Evolutionary conservation across 768 basidiomycete genomes (phyloP).

Genomic region (Cystobasidiopsis lactophilus): DNA sequence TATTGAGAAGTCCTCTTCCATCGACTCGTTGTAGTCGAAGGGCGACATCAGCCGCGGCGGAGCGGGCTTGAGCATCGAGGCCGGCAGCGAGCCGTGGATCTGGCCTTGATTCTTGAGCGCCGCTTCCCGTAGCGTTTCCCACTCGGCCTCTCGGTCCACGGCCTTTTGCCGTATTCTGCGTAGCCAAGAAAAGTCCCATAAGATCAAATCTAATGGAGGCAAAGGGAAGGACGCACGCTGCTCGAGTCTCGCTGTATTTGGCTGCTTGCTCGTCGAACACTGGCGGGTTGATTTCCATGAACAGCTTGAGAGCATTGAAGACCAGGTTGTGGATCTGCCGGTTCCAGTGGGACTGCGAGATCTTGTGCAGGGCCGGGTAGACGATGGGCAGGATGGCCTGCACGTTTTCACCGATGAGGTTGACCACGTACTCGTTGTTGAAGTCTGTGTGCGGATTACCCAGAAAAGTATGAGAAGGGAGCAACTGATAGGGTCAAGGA

Average conservation of each 20-base stretch:
- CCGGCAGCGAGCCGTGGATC: conserved; percentile 17
- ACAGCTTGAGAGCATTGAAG: conserved; percentile 89
- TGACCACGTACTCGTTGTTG: conserved; percentile 89
- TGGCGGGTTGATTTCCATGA: conserved; percentile 90
- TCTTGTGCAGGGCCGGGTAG: conserved; percentile 84
- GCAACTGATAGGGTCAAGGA: no score
- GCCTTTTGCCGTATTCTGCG: conserved; percentile 69
- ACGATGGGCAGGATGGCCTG: conserved; percentile 74
- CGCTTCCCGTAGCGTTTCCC: conserved; percentile 60
- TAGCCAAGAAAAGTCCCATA: neutral
- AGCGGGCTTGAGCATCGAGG: conserved; percentile 36
- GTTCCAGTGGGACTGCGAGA: conserved; percentile 97
- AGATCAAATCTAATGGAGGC: no score
- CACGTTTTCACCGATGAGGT: conserved; percentile 94
- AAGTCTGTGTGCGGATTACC: conserved; percentile 1
- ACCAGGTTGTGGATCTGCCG: conserved; percentile 99
- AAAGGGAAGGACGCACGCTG: conserved; percentile 39
- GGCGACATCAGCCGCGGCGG: conserved; percentile 4
- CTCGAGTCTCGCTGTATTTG: conserved; percentile 69
- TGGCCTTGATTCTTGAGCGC: conserved; percentile 36
- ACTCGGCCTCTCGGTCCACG: conserved; percentile 62
- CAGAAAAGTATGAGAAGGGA: neutral
- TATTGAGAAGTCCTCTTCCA: conserved; percentile 38
- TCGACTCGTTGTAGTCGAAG: conserved; percentile 42
- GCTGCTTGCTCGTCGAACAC: conserved; percentile 81